These are phyloP conservation scores for Fusarium sp. DNA, from an alignment of 2,329 filamentous ascomycete species.

Conservation along the genomic window DNA sequence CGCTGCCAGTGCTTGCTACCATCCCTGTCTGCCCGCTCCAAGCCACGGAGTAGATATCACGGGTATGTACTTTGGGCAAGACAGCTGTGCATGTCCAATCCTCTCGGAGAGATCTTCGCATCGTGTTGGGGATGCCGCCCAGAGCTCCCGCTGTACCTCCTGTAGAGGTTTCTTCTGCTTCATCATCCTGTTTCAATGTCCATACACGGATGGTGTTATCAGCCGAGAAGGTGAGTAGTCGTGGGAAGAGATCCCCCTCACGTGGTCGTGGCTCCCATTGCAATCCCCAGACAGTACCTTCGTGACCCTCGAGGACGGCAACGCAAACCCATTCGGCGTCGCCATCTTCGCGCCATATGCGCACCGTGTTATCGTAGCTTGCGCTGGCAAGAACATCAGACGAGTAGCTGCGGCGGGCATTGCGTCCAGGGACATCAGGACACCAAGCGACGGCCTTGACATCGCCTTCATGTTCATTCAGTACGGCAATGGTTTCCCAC, in stretches of 20 bases:
- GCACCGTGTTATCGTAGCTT: constrained; percentile 94
- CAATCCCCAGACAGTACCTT: constrained; percentile 89
- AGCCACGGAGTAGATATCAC: constrained; percentile 84
- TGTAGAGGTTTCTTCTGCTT: constrained; percentile 45
- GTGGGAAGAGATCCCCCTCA: constrained; percentile 59
- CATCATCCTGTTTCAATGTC: constrained; percentile 70
- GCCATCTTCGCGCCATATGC: constrained; percentile 88
- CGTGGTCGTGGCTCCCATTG: constrained; percentile 71
- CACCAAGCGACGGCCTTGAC: constrained; percentile 97
- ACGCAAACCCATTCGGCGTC: constrained; percentile 95
- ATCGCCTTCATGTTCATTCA: constrained; percentile 94
- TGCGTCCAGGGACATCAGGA: constrained; percentile 70
- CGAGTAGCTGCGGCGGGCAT: constrained; percentile 60
- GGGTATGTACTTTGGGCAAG: constrained; percentile 80
- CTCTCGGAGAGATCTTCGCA: constrained; percentile 81
- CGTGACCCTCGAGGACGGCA: constrained; percentile 81
- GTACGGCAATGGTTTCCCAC: constrained; percentile 94
- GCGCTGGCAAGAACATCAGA: constrained; percentile 84
- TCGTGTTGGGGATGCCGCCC: constrained; percentile 85
- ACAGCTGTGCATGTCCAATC: constrained; percentile 82
- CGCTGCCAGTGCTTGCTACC: constrained; percentile 89
- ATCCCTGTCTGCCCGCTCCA: constrained; percentile 85
- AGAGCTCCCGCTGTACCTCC: constrained; percentile 56
- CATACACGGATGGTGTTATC: constrained; percentile 85
- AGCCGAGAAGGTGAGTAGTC: constrained; percentile 86